Evolutionary conservation across 345 rosid genomes (phyloP).

Genomic region (Camelina hispida): DNA sequence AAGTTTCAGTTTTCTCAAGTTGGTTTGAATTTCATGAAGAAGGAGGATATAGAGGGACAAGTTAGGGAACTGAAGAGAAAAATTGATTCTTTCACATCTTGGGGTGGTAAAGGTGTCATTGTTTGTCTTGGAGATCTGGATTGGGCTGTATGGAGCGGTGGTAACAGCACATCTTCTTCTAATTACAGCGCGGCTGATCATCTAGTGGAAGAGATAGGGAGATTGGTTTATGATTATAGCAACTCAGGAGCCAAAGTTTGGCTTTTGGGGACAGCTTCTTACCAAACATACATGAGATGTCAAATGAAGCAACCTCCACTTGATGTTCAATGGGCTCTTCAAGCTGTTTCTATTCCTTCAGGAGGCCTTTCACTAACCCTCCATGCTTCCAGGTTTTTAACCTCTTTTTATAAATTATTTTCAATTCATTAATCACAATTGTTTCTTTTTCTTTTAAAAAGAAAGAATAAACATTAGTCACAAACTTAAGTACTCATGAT

Average conservation of each 20-base stretch:
- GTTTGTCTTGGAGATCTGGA: conserved; percentile 80
- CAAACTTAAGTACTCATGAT: conserved; percentile 46
- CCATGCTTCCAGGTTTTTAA: conserved; percentile 67
- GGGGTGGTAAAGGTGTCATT: conserved; percentile 62
- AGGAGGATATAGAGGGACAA: conserved; percentile 64
- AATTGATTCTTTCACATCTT: conserved; percentile 54
- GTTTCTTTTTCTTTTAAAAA: too few relatives aligned
- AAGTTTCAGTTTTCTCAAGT: conserved; percentile 73
- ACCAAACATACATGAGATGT: conserved; percentile 80
- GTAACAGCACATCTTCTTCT: conserved; percentile 14
- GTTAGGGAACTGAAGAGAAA: conserved; percentile 62
- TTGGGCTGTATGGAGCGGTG: conserved; percentile 59
- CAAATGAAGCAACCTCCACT: conserved; percentile 85
- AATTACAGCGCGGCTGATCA: conserved; percentile 63
- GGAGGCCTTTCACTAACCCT: conserved; percentile 80
- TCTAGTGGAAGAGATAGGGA: conserved; percentile 71
- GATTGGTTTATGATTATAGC: conserved; percentile 51
- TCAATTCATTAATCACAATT: neutral
- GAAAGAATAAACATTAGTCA: too few relatives aligned
- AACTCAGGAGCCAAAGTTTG: conserved; percentile 58
- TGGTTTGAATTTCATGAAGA: conserved; percentile 68
- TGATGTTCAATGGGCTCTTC: conserved; percentile 81
- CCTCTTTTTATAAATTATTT: neutral
- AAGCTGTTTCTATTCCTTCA: conserved; percentile 83
- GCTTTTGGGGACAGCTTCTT: conserved; percentile 75